A percentile compares a stretch with the other conserved stretches of the same genome.
Conservation (phyloP, 345 rosid species). For the Abelmoschus esculentus region DNA sequence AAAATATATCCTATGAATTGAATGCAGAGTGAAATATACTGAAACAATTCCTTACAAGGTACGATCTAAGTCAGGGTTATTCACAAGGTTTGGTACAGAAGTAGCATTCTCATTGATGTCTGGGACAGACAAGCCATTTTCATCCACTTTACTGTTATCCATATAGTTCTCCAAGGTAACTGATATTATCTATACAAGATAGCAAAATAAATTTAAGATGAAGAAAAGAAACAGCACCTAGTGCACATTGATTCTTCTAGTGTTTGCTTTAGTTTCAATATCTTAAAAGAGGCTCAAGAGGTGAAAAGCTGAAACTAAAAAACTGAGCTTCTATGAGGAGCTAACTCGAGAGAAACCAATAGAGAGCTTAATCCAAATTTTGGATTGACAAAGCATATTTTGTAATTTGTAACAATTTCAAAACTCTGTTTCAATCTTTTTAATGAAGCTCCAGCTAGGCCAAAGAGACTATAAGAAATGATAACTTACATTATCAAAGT, state of each 20-base stretch:
- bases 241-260: neutral
- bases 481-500: constrained; percentile 68
- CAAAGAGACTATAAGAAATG: neutral
- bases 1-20: constrained; percentile 9
- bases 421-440: neutral
- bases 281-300: neutral
- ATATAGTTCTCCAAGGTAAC: constrained; percentile 79
- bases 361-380: neutral
- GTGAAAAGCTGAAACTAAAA: neutral
- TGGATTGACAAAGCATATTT: neutral
- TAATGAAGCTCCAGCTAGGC: neutral
- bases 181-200: constrained; percentile 59
- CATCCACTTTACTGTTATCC: constrained; percentile 32
- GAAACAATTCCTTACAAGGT: constrained; percentile 45
- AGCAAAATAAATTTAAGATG: constrained; percentile 13
- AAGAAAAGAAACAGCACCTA: constrained; percentile 13
- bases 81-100: constrained; percentile 29
- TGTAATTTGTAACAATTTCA: neutral
- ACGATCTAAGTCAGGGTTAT: constrained; percentile 33
- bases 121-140: constrained; percentile 20
- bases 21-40: constrained; percentile 5
- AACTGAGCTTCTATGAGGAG: neutral
- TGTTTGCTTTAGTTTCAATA: neutral
- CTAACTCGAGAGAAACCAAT: neutral
- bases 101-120: constrained; percentile 32